phyloP scores from a whole-genome alignment of 2,329 filamentous ascomycete species.

The Tympanopsis confertula region DNA sequence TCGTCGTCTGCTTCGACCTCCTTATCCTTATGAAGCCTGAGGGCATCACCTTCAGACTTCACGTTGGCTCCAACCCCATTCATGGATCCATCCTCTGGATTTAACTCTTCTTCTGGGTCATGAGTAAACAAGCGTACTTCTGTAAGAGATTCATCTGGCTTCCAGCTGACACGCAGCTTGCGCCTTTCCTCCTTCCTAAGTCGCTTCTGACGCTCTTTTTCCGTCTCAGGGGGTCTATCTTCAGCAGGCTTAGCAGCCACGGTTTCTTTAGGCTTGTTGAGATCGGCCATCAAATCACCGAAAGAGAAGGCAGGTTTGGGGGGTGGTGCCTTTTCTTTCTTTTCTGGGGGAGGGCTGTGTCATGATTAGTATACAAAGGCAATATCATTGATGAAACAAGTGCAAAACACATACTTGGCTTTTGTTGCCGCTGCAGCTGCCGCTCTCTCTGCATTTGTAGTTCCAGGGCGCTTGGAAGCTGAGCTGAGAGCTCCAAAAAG shows the following conservation, averaged over 20 bases:
- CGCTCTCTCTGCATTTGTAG: slow-evolving; percentile 33
- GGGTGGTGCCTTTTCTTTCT: slow-evolving; percentile 5
- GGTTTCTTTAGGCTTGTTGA: slow-evolving; percentile 43
- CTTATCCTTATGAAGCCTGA: slow-evolving; percentile 37
- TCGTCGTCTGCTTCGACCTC: slow-evolving; percentile 49
- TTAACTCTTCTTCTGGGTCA: slow-evolving; percentile 50
- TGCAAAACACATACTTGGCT: not conserved
- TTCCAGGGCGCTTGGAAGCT: slow-evolving; percentile 34
- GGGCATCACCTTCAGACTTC: slow-evolving; percentile 38
- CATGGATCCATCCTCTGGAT: slow-evolving; percentile 42
- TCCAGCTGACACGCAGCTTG: slow-evolving; percentile 49
- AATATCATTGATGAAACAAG: not conserved
- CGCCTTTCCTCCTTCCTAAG: slow-evolving; percentile 48
- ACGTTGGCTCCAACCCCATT: slow-evolving; percentile 46
- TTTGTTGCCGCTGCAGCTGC: slow-evolving; percentile 19
- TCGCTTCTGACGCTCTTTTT: slow-evolving; percentile 45
- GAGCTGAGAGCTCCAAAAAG: slow-evolving; percentile 31
- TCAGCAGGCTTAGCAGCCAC: slow-evolving; percentile 36
- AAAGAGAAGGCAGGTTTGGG: slow-evolving; percentile 31
- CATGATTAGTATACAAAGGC: slow-evolving; percentile 1
- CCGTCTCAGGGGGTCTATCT: slow-evolving; percentile 40
- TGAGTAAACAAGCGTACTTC: slow-evolving; percentile 47
- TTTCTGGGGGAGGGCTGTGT: slow-evolving; percentile 2
- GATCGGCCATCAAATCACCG: slow-evolving; percentile 32
- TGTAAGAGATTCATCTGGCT: slow-evolving; percentile 40